Evolutionary conservation across 441 rosid genomes (phyloP).

Genomic region (Arabidopsis lyrata): DNA sequence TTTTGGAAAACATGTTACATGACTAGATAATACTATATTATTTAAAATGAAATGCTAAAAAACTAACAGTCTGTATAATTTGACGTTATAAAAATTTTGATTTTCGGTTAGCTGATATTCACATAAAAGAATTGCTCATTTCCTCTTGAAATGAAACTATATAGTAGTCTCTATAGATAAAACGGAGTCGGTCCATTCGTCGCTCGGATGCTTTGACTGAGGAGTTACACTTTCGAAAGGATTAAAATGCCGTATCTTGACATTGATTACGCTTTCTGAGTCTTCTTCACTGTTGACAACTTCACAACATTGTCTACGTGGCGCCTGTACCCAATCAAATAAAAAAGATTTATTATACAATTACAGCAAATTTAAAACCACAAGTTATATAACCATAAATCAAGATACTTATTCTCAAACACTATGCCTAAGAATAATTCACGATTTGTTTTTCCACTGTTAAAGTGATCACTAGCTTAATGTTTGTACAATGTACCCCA

Average conservation of each 20-base stretch:
- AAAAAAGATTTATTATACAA: not conserved
- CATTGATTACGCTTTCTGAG: conserved; percentile 40
- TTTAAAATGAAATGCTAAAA: not conserved
- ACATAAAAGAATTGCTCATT: not conserved
- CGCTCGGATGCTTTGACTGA: conserved; percentile 39
- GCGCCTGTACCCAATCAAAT: conserved; percentile 57
- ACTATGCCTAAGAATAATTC: not conserved
- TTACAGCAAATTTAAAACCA: not conserved
- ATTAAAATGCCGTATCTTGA: conserved; percentile 66
- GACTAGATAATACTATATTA: not conserved
- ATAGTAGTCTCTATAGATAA: not conserved
- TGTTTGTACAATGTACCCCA: not conserved
- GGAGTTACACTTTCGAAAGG: conserved; percentile 68
- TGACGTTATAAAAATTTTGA: not conserved
- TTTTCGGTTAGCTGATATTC: not conserved
- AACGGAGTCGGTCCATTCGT: not conserved
- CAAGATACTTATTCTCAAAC: not conserved
- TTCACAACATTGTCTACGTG: conserved; percentile 86
- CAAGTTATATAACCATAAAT: not conserved
- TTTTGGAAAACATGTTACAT: not conserved
- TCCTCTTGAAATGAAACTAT: not conserved
- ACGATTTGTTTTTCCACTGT: not conserved
- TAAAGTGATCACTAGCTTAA: not conserved
- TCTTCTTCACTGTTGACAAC: conserved; percentile 46
- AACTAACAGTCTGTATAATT: not conserved